These are phyloP conservation scores for Kodamaea ohmeri DNA, from an alignment of 1,139 yeast genomes.

Conservation along the genomic window DNA sequence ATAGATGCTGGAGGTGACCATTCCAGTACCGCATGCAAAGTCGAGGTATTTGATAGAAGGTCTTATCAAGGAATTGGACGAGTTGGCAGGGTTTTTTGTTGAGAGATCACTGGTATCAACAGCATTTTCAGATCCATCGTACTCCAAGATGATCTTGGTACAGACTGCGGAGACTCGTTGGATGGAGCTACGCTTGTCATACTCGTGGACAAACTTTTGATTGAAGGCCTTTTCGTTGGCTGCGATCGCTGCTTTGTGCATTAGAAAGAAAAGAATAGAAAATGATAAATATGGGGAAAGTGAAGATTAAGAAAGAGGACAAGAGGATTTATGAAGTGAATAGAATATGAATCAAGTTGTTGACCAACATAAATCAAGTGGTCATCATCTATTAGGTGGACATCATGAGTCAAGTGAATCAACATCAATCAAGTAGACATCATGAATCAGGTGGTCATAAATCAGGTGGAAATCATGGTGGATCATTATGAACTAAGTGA, in stretches of 20 bases:
- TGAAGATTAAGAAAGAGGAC: background rate
- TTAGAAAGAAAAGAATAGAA: background rate
- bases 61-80: conserved; percentile 18
- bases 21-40: conserved; percentile 48
- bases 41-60: conserved; percentile 34
- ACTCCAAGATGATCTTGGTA: conserved; percentile 23
- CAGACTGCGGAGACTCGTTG: conserved; percentile 20
- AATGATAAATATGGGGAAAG: background rate
- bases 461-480: too few species aligned
- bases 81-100: conserved; percentile 11
- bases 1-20: conserved; percentile 29
- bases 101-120: background rate
- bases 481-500: too few species aligned
- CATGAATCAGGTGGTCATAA: too few species aligned
- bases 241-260: conserved; percentile 19
- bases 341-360: too few species aligned
- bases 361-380: too few species aligned
- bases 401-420: too few species aligned
- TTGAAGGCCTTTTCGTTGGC: conserved; percentile 25
- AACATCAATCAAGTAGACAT: too few species aligned
- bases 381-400: too few species aligned
- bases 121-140: conserved; percentile 14
- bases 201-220: conserved; percentile 20
- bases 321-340: too few species aligned
- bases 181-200: conserved; percentile 24